A percentile compares a stretch with the other conserved stretches of the same genome.
Evolutionary conservation across 1,139 yeast genomes (phyloP).

Genomic region (Kurtzmaniella quercitrusa): DNA sequence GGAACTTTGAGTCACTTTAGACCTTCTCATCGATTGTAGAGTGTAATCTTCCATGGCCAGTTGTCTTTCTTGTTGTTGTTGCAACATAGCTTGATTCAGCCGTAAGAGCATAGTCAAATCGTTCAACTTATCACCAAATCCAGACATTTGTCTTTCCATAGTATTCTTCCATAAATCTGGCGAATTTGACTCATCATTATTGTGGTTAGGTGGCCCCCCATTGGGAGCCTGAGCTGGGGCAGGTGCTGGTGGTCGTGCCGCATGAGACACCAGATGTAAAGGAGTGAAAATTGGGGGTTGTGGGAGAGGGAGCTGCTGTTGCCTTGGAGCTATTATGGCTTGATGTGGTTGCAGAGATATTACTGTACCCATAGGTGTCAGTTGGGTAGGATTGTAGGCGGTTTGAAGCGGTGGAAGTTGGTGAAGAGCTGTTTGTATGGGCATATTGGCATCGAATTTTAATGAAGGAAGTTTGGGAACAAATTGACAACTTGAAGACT

Average conservation of each 20-base stretch:
- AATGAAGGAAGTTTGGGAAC: constrained; percentile 49
- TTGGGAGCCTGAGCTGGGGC: too few relatives aligned
- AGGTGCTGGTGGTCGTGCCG: too few relatives aligned
- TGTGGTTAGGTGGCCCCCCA: background rate
- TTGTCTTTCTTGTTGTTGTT: constrained; percentile 3
- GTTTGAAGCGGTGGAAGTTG: background rate
- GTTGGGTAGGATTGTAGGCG: background rate
- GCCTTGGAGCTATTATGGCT: background rate
- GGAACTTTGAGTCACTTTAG: background rate
- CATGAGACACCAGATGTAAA: background rate
- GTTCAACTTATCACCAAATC: constrained; percentile 45
- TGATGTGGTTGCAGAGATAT: too few relatives aligned
- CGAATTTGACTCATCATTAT: background rate
- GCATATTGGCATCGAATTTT: background rate
- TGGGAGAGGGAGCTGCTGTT: background rate
- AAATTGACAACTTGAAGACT: constrained; percentile 48
- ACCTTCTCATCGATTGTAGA: background rate
- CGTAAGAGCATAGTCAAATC: constrained; percentile 36
- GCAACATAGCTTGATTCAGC: constrained; percentile 21
- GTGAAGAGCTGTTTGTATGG: constrained; percentile 22
- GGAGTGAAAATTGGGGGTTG: background rate
- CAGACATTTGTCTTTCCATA: constrained; percentile 42
- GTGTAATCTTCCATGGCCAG: background rate
- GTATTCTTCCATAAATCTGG: constrained; percentile 27
- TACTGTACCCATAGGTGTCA: too few relatives aligned